Conservation (phyloP, 129 eudicot species). For the Chrysanthemum seticuspe region DNA sequence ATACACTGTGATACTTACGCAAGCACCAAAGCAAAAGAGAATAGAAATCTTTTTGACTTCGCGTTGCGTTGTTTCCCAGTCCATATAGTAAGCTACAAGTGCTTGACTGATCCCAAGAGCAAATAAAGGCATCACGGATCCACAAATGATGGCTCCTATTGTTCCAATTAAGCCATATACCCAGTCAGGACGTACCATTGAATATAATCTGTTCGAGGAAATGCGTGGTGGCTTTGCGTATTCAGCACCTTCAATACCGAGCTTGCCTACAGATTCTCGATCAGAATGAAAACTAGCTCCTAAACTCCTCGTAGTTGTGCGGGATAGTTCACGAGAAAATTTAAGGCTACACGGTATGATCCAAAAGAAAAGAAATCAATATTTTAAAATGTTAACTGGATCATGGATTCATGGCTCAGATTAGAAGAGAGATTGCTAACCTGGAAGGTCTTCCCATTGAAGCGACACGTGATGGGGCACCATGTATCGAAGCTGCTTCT, state of each 20-base stretch:
- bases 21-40: conserved; percentile 86
- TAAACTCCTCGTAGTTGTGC: conserved; percentile 70
- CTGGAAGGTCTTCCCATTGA: conserved; percentile 69
- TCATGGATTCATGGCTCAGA: neutral
- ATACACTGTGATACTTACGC: conserved; percentile 62
- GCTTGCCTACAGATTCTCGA: conserved; percentile 57
- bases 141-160: conserved; percentile 68
- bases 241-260: conserved; percentile 67
- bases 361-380: conserved; percentile 3
- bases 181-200: conserved; percentile 96
- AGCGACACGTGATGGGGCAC: conserved; percentile 55
- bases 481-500: conserved; percentile 64
- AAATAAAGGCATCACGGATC: conserved; percentile 94
- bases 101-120: conserved; percentile 99
- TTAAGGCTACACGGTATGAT: conserved; percentile 46
- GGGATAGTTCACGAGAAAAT: conserved; percentile 85
- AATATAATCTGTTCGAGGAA: conserved; percentile 64
- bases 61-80: conserved; percentile 82
- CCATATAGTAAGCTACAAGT: conserved; percentile 96
- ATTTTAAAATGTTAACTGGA: neutral
- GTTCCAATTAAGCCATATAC: conserved; percentile 78
- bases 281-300: conserved; percentile 95
- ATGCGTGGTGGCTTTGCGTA: conserved; percentile 38
- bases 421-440: conserved; percentile 23
- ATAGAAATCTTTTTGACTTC: conserved; percentile 81